Conservation (phyloP, 805 yeast species). For the Vanderwaltozyma tropicalis region DNA sequence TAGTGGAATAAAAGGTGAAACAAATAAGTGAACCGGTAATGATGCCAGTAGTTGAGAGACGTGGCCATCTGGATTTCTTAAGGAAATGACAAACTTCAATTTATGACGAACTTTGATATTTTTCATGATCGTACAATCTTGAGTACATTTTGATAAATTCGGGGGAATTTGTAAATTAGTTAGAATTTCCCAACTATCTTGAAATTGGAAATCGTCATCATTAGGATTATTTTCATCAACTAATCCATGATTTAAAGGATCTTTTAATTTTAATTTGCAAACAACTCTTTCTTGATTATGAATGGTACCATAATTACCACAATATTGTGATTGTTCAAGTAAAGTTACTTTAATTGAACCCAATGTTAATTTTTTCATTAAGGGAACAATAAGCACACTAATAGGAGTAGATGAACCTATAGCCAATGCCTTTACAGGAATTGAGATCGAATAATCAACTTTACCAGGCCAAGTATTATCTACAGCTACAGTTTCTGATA, state of each 20-base stretch:
- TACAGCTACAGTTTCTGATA: conserved; percentile 84
- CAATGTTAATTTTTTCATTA: conserved; percentile 66
- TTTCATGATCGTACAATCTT: conserved; percentile 66
- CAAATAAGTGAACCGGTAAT: conserved; percentile 66
- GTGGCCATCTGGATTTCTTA: conserved; percentile 85
- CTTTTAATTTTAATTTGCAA: conserved; percentile 38
- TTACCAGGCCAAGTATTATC: conserved; percentile 94
- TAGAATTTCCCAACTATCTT: conserved; percentile 67
- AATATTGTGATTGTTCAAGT: conserved; percentile 55
- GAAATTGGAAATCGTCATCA: conserved; percentile 16
- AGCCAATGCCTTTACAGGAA: conserved; percentile 82
- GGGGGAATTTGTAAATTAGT: conserved; percentile 58
- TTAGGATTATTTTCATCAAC: conserved; percentile 6
- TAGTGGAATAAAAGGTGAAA: conserved; percentile 74
- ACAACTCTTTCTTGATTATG: conserved; percentile 55
- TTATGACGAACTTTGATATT: conserved; percentile 82
- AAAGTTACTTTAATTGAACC: conserved; percentile 65
- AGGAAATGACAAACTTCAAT: conserved; percentile 66
- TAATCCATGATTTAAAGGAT: conserved; percentile 18
- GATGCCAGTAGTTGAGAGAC: conserved; percentile 86
- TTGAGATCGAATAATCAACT: conserved; percentile 78
- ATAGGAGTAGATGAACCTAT: conserved; percentile 74
- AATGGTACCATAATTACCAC: conserved; percentile 47
- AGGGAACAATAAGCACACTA: conserved; percentile 62
- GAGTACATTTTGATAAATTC: conserved; percentile 65